Base-by-base conservation (phyloP, 129 eudicot species). In the Calendula officinalis region DNA sequence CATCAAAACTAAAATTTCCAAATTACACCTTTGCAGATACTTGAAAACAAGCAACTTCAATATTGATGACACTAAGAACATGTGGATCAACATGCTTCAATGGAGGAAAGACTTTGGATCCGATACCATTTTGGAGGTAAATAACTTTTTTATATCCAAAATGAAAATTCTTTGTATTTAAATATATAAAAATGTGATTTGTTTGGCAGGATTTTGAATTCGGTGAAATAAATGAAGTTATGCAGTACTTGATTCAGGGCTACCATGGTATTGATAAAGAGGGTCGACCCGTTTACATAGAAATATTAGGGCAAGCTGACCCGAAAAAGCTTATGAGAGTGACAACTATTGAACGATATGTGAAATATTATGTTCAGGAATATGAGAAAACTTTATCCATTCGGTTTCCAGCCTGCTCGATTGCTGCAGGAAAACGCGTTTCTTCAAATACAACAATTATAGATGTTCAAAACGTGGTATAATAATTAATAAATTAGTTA, bases 31-130 rank as follows among this genome's bases (percentile, higher is more conserved):
- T 49, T 65, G 70, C 62, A 90, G 97, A 73, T 90, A 86, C 82
- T 61, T 90, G 81, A 84, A 74, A 66, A 89, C 95, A 38, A 85
- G 80, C 69, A 86, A 90, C 73, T 90, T 82, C 58, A 80, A 87
- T 63, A 71, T 87, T 34, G 81, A 75, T 44, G 78, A 82, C 64
- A 70, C 95, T 33, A 90, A 86, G 66, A 72, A 58, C 36, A 90
- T 84, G 95, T 90, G 97, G 97, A 85, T 85, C 73, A 64, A 58
- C 62, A 90, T 90, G 95, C 86, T 90, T 62, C 77, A 64, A 48
- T 90, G 97, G 97, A 86, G 97, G 83, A 82, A 80, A 69, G 95
- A 90, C 5, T 90, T 86, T 63, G 95, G 97, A 65, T 70, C 90
- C 22, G 87, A 90, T 79, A 84, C 64, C n/a, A 82, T 87, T 61